Base-by-base conservation (phyloP, 345 rosid genomes). In the Dimocarpus longan region DNA sequence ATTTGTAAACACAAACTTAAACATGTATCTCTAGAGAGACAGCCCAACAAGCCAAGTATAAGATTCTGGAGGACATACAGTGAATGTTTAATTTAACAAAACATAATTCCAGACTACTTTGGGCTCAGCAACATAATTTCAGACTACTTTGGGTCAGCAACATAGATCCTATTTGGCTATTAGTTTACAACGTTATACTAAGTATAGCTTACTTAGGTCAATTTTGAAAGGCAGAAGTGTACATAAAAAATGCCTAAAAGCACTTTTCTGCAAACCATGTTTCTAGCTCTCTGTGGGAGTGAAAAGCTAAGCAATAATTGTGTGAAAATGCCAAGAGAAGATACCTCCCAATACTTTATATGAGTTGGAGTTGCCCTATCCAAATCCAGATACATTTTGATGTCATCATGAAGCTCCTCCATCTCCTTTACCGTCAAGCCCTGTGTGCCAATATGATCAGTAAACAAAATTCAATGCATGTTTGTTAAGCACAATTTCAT, bases 401-500 rank as follows among this genome's bases (percentile, higher is more conserved):
- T 93, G 86, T 95, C 99, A 81, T 89, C 98, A 24, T 84, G 95
- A 76, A 95, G 96, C 79, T 95, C 99, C 85, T 93, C 98, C 94
- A 91, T 91, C 81, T 93, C 99, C 76, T 90, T 95, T 67, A 87
- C 95, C 1, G 95, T 89, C 88, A 95, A 87, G 50, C 97, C 99
- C 95, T 95, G 87, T 75, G 84, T 26, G 73, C 18, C 26, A 52
- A 62, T 26, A 62, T 71, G 21, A 75, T 44, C 21, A 40, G 66
- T 74, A 79, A 16, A 73, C 48, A 73, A 48, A 28, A 69, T 2
- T 21, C 16, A 73, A 42, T 16, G 70, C 21, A 40, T 3, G 46
- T 59, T 60, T 59, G 44, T 68, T 46, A 69, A 69, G 43, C 10
- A 4, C n/a, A 21, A 57, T 64, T 64, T 70, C 0, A n/a, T 65